Evolutionary conservation across 2,329 filamentous ascomycete species (phyloP).

Genomic region (Fusarium poae): DNA sequence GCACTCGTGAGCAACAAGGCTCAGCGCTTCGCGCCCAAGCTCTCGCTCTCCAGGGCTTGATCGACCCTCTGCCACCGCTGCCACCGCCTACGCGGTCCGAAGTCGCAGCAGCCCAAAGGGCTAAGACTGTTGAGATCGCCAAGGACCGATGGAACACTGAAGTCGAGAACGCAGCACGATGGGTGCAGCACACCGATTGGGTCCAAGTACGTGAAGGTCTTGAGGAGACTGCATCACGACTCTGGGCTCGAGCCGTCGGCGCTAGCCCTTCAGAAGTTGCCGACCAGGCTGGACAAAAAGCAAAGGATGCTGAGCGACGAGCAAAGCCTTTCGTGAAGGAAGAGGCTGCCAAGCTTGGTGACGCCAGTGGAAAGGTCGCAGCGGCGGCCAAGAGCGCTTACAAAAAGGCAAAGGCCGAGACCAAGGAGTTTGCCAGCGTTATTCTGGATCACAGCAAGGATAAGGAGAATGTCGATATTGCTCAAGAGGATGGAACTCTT

Average conservation of each 20-base stretch:
- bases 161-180: conserved; percentile 73
- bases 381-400: conserved; percentile 56
- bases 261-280: conserved; percentile 52
- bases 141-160: conserved; percentile 86
- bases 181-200: conserved; percentile 77
- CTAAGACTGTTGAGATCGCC: conserved; percentile 72
- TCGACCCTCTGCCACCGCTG: conserved; percentile 62
- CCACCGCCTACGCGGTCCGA: conserved; percentile 65
- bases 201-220: conserved; percentile 69
- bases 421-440: conserved; percentile 43
- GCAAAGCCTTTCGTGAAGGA: conserved; percentile 53
- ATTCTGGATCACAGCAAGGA: conserved; percentile 50
- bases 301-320: conserved; percentile 52
- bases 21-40: conserved; percentile 69
- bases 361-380: conserved; percentile 44
- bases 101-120: conserved; percentile 64
- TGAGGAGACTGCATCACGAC: conserved; percentile 62
- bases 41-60: conserved; percentile 64
- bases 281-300: conserved; percentile 48
- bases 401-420: conserved; percentile 49
- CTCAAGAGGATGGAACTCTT: conserved; percentile 54
- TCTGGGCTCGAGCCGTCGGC: conserved; percentile 60
- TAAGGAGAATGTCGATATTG: conserved; percentile 53
- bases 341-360: conserved; percentile 46
- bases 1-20: conserved; percentile 72